Base-by-base conservation (phyloP, 306 rosid genomes). In the Bauhinia variegata region DNA sequence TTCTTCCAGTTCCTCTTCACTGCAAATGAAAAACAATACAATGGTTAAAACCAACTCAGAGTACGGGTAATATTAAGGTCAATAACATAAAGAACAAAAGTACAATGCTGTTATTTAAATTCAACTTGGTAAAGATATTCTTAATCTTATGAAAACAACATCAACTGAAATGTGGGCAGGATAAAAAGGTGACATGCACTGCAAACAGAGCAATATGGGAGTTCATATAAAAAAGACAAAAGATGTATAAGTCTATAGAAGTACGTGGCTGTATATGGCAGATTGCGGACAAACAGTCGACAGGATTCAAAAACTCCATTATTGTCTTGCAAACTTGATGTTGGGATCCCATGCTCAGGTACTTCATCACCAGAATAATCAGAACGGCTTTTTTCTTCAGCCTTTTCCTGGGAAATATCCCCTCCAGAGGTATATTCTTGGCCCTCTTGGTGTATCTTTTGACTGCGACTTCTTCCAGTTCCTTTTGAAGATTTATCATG, bases 1-100 rank as follows among this genome's bases (percentile, higher is more conserved):
- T 66, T 79, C 89, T 76, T 86, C 96, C 75, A 93, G 79, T 66
- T 93, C 99, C 59, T 88, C 97, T 82, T 89, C 97, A 4, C 96
- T 87, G 82, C 64, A 54, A 65, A 72, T 64, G 34, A 47, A 63
- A 65, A 67, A 69, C 57, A 60, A 41, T 36, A 47, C 11, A 50
- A 55, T 49, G 33, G 34, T 56, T 4, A 67, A 41, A 69, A 39
- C 44, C 43, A 65, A 61, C 43, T 32, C 32, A 50, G 11, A 43
- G 64, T 12, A 15, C 56, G 37, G 34, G 41, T 5, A 14, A 19
- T 16, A 78, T 37, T 17, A 48, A 66, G 52, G 33, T 67, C 64
- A 47, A 61, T 23, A 23, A 23, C 2, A 23, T 23, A 23, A 1
- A 23, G 28, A 23, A 23, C 28, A 23, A 1, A 1, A 23, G 28